Percentiles rank a stretch among this genome's conserved stretches.
phyloP scores from a whole-genome alignment of 2,329 filamentous ascomycete species.

The Alternaria triticina region DNA sequence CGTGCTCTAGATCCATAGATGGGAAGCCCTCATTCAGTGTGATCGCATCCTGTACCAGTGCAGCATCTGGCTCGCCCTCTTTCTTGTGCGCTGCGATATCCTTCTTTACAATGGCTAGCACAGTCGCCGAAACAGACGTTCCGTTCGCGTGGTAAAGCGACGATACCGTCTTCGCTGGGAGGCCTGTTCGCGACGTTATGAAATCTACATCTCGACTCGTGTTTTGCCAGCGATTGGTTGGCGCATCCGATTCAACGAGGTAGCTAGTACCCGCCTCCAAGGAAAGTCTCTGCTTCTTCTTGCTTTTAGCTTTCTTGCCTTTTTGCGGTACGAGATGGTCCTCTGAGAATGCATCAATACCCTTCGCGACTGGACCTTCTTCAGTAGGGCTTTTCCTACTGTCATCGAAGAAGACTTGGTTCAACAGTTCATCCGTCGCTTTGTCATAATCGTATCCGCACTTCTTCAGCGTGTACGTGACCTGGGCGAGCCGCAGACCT shows the following conservation, averaged over 20 bases:
- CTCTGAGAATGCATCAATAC: conserved; percentile 81
- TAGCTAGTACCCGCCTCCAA: conserved; percentile 25
- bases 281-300: conserved; percentile 42
- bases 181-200: conserved; percentile 60
- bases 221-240: conserved; percentile 64
- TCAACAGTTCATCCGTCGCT: conserved; percentile 81
- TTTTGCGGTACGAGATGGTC: conserved; percentile 55
- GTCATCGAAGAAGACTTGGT: conserved; percentile 77
- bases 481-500: conserved; percentile 68
- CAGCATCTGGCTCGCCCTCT: conserved; percentile 47
- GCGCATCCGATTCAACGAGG: conserved; percentile 31
- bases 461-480: conserved; percentile 72
- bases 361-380: conserved; percentile 61
- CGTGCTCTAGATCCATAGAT: conserved; percentile 54
- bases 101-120: conserved; percentile 60
- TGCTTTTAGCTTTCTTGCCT: conserved; percentile 54
- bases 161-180: conserved; percentile 56
- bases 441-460: conserved; percentile 69
- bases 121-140: conserved; percentile 62
- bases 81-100: conserved; percentile 51
- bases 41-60: conserved; percentile 57
- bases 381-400: conserved; percentile 58
- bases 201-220: conserved; percentile 66
- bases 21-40: conserved; percentile 64
- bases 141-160: conserved; percentile 66